phyloP scores from a whole-genome alignment of 306 rosid species.

The Canavalia ensiformis region DNA sequence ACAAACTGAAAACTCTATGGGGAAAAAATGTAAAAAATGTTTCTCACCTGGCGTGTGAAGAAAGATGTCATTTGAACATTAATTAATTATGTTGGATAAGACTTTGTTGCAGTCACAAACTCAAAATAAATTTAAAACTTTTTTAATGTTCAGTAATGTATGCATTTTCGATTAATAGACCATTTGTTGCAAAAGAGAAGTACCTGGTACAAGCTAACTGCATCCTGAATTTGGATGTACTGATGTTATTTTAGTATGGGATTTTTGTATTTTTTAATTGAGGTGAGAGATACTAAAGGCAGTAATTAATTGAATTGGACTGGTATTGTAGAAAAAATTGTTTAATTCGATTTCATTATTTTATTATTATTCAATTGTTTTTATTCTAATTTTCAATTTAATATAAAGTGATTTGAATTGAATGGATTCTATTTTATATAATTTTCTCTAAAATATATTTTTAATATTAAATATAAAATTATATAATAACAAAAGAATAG shows the following conservation, averaged over 20 bases:
- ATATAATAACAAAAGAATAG: too few relatives aligned
- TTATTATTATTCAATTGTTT: background rate
- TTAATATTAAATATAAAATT: too few relatives aligned
- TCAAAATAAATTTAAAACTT: background rate
- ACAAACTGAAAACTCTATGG: too few relatives aligned
- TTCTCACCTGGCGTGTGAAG: background rate
- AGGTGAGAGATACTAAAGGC: too few relatives aligned
- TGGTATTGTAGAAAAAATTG: background rate
- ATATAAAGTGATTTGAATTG: background rate
- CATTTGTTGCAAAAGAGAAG: background rate
- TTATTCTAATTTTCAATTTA: background rate
- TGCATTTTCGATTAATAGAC: background rate
- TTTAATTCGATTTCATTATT: background rate
- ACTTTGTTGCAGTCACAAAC: background rate
- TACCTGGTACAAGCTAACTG: too few relatives aligned
- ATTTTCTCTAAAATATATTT: background rate
- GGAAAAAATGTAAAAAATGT: background rate
- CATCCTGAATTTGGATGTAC: too few relatives aligned
- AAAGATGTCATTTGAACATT: background rate
- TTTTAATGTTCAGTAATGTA: background rate
- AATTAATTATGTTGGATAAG: background rate
- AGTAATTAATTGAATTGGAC: too few relatives aligned
- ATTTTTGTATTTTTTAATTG: too few relatives aligned
- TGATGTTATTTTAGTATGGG: too few relatives aligned
- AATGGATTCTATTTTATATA: background rate